These are phyloP conservation scores for Boletus rufocinnamomeus DNA, from an alignment of 768 basidiomycete species.

Conservation along the genomic window DNA sequence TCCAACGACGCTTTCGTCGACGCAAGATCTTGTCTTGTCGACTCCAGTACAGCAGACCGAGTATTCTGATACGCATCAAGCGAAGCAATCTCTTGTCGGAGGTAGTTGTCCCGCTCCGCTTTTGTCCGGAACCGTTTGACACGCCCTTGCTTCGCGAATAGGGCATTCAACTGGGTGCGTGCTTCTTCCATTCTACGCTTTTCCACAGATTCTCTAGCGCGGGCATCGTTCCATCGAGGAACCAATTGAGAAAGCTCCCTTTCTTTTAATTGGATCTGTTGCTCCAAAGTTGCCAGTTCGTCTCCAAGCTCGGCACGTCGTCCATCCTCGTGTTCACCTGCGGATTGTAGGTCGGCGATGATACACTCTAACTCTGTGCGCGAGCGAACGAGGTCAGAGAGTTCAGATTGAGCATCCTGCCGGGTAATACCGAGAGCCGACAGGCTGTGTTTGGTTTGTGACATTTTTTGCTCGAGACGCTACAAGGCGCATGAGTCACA, in stretches of 20 bases:
- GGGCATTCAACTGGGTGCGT: slow-evolving; percentile 64
- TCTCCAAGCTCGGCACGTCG: slow-evolving; percentile 60
- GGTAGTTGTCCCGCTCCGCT: slow-evolving; percentile 79
- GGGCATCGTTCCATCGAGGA: slow-evolving; percentile 70
- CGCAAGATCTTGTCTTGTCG: slow-evolving; percentile 52
- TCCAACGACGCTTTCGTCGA: slow-evolving; percentile 47
- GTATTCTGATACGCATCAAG: slow-evolving; percentile 60
- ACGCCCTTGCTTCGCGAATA: slow-evolving; percentile 92
- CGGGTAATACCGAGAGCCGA: slow-evolving; percentile 72
- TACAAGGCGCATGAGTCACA: slow-evolving; percentile 33
- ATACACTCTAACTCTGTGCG: slow-evolving; percentile 86
- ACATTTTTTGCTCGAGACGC: slow-evolving; percentile 74
- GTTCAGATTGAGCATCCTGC: slow-evolving; percentile 76
- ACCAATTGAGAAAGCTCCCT: slow-evolving; percentile 57
- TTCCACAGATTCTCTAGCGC: slow-evolving; percentile 52
- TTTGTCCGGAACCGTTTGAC: slow-evolving; percentile 81
- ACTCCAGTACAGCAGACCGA: slow-evolving; percentile 57
- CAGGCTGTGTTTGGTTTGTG: slow-evolving; percentile 65
- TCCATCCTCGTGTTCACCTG: slow-evolving; percentile 64
- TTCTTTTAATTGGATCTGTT: slow-evolving; percentile 66
- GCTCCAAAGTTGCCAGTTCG: slow-evolving; percentile 63
- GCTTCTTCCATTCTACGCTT: slow-evolving; percentile 73
- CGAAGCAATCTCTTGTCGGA: slow-evolving; percentile 76
- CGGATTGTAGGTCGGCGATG: slow-evolving; percentile 72
- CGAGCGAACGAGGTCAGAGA: slow-evolving; percentile 82